Base-by-base conservation (phyloP, 1,139 yeast genomes). In the Candida sp. region DNA sequence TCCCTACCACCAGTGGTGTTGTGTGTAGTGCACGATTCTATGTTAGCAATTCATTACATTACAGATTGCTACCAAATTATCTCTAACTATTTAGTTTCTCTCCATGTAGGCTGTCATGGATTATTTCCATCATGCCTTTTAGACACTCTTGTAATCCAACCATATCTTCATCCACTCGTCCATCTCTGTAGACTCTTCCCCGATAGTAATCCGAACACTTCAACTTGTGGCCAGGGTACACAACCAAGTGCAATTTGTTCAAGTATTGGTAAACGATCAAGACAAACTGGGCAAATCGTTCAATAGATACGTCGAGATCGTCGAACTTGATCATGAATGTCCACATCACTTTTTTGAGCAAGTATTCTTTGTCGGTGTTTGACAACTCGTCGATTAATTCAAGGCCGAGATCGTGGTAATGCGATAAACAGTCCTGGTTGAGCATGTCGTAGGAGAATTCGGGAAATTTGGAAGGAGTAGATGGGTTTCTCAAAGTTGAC, bases 81-180 rank as follows among this genome's bases (percentile, higher is more conserved):
- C 9, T 28, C 7, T 28, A 28, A 7, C 31, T 28, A 28, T 28
- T 28, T 32, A 32, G 12, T 32, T 32, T 8, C 11, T 9, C 35
- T 12, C 23, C 23, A 34, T 38, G 11, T 26, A 38, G n/a, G 27
- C 8, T 38, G 5, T 38, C 9, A 25, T 38, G n/a, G 23, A 35
- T 28, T 12, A 26, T 28, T 11, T 8, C 5, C 11, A 27, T 31
- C 48, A 51, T 48, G 5, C 38, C 43, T 3, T 43, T 47, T 7
- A 49, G 37, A 42, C 43, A 46, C 31, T 47, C 31, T 30, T 44
- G 34, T 12, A 51, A 44, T 17, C 44, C 49, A 22, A 23, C 34
- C 50, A 51, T 42, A n/a, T 42, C 28, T 17, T 49, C 46, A 46
- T 51, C 54, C n/a, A 49, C 35, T 23, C 31, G 26, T 11, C 54